Conservation (phyloP, 768 basidiomycete species). For the Podaxis pistillaris region DNA sequence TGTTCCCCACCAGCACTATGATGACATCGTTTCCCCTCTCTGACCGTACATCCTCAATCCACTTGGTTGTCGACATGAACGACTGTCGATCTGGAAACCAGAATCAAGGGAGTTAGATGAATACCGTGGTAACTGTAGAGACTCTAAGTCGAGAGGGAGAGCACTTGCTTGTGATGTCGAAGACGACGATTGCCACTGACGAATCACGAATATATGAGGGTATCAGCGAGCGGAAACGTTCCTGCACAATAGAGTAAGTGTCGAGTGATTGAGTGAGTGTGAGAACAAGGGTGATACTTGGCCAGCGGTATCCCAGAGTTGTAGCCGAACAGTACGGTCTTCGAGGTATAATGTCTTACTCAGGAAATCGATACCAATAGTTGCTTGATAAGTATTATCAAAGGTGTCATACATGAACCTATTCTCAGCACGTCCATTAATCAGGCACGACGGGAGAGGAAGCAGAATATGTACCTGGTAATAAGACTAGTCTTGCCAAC, state of each 20-base stretch:
- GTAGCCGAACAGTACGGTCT: slow-evolving; percentile 94
- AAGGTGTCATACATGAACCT: slow-evolving; percentile 99
- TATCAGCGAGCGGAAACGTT: slow-evolving; percentile 95
- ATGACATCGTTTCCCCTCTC: slow-evolving; percentile 98
- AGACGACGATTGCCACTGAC: slow-evolving; percentile 97
- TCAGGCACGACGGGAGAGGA: not conserved
- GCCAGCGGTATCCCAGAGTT: slow-evolving; percentile 98
- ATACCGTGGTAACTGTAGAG: not conserved
- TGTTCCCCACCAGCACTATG: slow-evolving; percentile 97
- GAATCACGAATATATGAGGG: slow-evolving; percentile 99
- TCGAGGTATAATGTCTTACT: slow-evolving; percentile 99
- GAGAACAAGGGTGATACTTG: slow-evolving; percentile 51
- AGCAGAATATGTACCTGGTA: slow-evolving; percentile 63
- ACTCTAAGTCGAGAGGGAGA: not conserved
- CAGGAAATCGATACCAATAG: slow-evolving; percentile 98
- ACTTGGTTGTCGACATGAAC: slow-evolving; percentile 97
- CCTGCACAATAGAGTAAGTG: slow-evolving; percentile 44
- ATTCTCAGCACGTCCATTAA: not conserved
- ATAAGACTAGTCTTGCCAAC: slow-evolving; percentile 99
- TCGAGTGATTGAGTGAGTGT: not conserved
- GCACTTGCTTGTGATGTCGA: slow-evolving; percentile 93
- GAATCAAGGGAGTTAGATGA: slow-evolving; percentile 4
- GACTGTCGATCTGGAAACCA: slow-evolving; percentile 78
- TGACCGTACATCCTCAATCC: slow-evolving; percentile 99
- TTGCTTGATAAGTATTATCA: slow-evolving; percentile 98